Conservation (phyloP, 495 filamentous ascomycete species). For the Cudoniella acicularis region DNA sequence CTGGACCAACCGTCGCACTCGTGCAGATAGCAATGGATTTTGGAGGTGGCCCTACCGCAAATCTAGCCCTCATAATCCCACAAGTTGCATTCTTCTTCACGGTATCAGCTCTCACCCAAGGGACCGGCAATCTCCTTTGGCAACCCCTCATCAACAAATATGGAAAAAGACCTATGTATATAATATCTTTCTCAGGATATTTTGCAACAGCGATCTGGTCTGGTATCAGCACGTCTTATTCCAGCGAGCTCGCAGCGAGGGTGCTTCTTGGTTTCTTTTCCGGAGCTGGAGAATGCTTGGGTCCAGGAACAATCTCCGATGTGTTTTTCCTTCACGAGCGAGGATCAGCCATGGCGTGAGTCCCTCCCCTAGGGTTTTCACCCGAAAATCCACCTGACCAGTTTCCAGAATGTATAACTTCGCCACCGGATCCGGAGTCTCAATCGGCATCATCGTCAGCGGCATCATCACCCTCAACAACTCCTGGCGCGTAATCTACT, state of each 20-base stretch:
- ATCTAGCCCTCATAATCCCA: constrained; percentile 33
- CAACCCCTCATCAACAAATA: constrained; percentile 52
- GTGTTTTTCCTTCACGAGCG: constrained; percentile 55
- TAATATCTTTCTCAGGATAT: constrained; percentile 45
- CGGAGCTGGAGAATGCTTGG: constrained; percentile 47
- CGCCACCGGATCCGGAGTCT: constrained; percentile 38
- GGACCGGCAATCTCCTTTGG: constrained; percentile 50
- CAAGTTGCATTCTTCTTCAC: constrained; percentile 50
- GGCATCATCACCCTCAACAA: constrained; percentile 41
- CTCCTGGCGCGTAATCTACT: constrained; percentile 46
- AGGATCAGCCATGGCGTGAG: constrained; percentile 37
- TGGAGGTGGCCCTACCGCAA: constrained; percentile 1
- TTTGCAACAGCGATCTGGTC: constrained; percentile 41
- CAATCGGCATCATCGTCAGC: constrained; percentile 41
- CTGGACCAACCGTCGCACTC: constrained; percentile 48
- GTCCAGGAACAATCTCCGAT: constrained; percentile 47
- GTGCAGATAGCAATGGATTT: constrained; percentile 42
- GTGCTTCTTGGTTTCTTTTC: constrained; percentile 46
- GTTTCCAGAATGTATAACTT: constrained; percentile 36
- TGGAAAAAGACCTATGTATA: constrained; percentile 49
- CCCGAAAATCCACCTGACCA: neutral
- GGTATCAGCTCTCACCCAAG: constrained; percentile 43
- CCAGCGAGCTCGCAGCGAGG: constrained; percentile 36
- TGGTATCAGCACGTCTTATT: constrained; percentile 37
- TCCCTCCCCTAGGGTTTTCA: neutral